These are phyloP conservation scores for Cyclocybe aegerita DNA, from an alignment of 768 basidiomycete genomes.

Conservation along the genomic window DNA sequence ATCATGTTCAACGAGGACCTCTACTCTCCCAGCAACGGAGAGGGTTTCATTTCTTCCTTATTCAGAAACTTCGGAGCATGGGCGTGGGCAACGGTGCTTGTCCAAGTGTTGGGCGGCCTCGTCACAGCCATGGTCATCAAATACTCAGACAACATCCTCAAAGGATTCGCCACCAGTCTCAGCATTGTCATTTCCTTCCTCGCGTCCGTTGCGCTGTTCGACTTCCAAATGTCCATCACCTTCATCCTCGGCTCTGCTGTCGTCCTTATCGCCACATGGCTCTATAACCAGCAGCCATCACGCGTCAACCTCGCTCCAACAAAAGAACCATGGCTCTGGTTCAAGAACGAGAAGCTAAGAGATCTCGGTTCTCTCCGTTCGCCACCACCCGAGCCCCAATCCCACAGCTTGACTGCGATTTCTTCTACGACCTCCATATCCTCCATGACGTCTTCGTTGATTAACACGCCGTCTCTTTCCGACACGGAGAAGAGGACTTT, in stretches of 20 bases:
- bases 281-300: constrained; percentile 76
- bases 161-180: constrained; percentile 94
- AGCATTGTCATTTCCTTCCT: constrained; percentile 95
- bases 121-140: constrained; percentile 94
- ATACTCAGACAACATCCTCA: constrained; percentile 88
- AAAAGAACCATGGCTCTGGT: constrained; percentile 21
- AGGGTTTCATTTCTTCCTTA: constrained; percentile 47
- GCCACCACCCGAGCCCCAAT: constrained; percentile 14
- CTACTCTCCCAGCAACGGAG: constrained; percentile 22
- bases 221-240: constrained; percentile 81
- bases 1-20: constrained; percentile 53
- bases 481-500: constrained; percentile 23
- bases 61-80: constrained; percentile 87
- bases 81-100: constrained; percentile 89
- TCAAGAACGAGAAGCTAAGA: constrained; percentile 25
- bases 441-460: constrained; percentile 23
- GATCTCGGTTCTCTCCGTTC: constrained; percentile 15
- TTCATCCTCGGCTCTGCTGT: constrained; percentile 83
- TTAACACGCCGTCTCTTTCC: constrained; percentile 18
- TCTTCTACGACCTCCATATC: constrained; percentile 32
- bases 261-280: constrained; percentile 87
- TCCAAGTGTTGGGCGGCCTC: constrained; percentile 90
- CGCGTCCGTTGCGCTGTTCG: constrained; percentile 86
- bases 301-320: constrained; percentile 17
- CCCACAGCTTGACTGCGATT: constrained; percentile 22